These are phyloP conservation scores for Pulveroboletus sp. DNA, from an alignment of 768 basidiomycete genomes.

Conservation along the genomic window DNA sequence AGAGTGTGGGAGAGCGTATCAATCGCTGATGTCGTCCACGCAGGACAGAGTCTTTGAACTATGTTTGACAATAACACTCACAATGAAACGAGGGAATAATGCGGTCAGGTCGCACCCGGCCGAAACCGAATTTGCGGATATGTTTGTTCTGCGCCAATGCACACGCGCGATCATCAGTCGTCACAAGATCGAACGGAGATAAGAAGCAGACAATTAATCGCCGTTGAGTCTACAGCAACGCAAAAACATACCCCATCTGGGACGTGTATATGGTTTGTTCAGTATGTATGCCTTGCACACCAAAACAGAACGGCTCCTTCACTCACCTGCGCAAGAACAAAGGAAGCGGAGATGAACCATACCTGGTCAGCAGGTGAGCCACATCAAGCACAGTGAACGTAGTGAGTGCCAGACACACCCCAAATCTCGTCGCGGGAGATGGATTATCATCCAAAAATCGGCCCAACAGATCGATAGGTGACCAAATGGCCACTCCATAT, in stretches of 20 bases:
- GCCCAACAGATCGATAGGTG: slow-evolving; percentile 66
- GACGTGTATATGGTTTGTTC: neutral
- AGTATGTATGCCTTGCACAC: slow-evolving; percentile 4
- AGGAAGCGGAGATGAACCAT: slow-evolving; percentile 75
- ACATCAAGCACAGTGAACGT: neutral
- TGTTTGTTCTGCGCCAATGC: slow-evolving; percentile 53
- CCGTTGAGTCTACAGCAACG: slow-evolving; percentile 10
- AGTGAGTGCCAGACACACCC: slow-evolving; percentile 34
- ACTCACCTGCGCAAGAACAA: slow-evolving; percentile 70
- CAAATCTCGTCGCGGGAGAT: slow-evolving; percentile 63
- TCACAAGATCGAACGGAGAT: slow-evolving; percentile 3
- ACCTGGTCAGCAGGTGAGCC: slow-evolving; percentile 39
- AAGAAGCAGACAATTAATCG: slow-evolving; percentile 8
- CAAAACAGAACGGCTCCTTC: neutral
- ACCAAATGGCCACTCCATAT: slow-evolving; percentile 77
- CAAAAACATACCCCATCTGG: slow-evolving; percentile 28
- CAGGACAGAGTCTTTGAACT: neutral
- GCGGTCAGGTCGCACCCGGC: slow-evolving; percentile 83
- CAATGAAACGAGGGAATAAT: slow-evolving; percentile 71
- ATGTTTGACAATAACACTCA: slow-evolving; percentile 29
- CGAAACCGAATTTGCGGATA: slow-evolving; percentile 78
- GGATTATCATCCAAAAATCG: slow-evolving; percentile 64
- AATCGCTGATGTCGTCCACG: slow-evolving; percentile 1
- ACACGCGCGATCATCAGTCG: slow-evolving; percentile 4
- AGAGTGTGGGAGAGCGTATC: neutral